Evolutionary conservation across 306 rosid genomes (phyloP).

Genomic region (Ceratonia siliqua): DNA sequence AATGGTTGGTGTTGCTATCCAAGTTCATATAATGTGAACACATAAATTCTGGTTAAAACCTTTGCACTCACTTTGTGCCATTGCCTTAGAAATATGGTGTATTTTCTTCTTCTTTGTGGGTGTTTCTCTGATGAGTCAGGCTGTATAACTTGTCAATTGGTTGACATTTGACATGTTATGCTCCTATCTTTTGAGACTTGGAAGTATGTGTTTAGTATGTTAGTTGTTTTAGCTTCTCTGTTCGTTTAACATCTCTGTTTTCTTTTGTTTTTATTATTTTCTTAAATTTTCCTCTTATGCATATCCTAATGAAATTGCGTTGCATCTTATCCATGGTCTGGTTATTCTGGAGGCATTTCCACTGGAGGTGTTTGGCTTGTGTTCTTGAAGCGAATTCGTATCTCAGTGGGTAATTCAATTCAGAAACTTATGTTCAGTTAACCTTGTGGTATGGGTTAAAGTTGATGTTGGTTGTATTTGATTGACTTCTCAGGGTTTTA

Average conservation of each 20-base stretch:
- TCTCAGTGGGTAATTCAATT: conserved; percentile 43
- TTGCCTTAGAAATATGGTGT: neutral
- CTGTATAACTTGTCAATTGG: neutral
- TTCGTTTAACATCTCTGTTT: neutral
- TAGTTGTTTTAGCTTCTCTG: neutral
- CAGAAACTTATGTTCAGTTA: neutral
- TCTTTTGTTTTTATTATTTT: neutral
- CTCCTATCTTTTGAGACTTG: neutral
- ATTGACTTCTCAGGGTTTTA: neutral
- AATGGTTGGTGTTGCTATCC: neutral
- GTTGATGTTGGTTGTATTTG: neutral
- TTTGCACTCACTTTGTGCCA: neutral
- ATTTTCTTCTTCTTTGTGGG: neutral
- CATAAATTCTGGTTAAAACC: neutral
- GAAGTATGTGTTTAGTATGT: neutral
- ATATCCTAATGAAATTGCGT: conserved; percentile 59
- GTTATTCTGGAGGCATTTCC: conserved; percentile 61
- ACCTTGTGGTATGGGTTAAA: conserved; percentile 15
- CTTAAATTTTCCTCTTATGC: conserved; percentile 13
- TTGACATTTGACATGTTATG: neutral
- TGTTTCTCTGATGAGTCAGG: neutral
- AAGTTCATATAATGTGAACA: neutral
- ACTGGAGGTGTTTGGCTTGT: conserved; percentile 54
- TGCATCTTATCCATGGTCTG: conserved; percentile 69
- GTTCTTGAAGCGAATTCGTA: conserved; percentile 34